Percentiles rank a stretch among this genome's conserved stretches.
Conservation (phyloP, 2,329 filamentous ascomycete genomes). For the Fusarium agapanthi region DNA sequence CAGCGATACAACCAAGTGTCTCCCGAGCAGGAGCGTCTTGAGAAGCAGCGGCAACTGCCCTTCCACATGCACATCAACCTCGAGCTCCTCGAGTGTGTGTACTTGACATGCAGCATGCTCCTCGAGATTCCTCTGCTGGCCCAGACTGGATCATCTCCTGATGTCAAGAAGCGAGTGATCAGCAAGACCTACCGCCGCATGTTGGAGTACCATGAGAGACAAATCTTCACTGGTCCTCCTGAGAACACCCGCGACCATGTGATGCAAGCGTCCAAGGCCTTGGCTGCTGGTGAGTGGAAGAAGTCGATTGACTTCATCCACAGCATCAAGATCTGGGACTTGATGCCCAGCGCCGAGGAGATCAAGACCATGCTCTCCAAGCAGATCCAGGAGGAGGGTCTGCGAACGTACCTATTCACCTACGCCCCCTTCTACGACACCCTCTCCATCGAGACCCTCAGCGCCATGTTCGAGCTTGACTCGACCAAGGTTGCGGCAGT, state of each 20-base stretch:
- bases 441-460: constrained; percentile 83
- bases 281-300: constrained; percentile 98
- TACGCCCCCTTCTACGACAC: constrained; percentile 99
- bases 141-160: constrained; percentile 94
- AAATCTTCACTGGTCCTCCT: constrained; percentile 97
- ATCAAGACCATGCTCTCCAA: constrained; percentile 98
- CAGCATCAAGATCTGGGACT: constrained; percentile 99
- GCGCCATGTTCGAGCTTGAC: constrained; percentile 94
- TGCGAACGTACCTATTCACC: constrained; percentile 98
- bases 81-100: constrained; percentile 96
- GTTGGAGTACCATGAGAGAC: constrained; percentile 98
- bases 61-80: constrained; percentile 99
- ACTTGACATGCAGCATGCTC: constrained; percentile 99
- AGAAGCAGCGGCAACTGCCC: constrained; percentile 95
- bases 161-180: constrained; percentile 96
- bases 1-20: constrained; percentile 96
- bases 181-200: constrained; percentile 99
- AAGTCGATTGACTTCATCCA: constrained; percentile 93
- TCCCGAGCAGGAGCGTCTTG: constrained; percentile 95
- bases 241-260: constrained; percentile 99
- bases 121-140: constrained; percentile 97
- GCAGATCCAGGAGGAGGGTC: constrained; percentile 98
- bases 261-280: constrained; percentile 97
- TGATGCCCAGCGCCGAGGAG: constrained; percentile 90
- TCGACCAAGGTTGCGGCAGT: constrained; percentile 92